Percentiles rank a stretch among this genome's conserved stretches.
Evolutionary conservation across 768 basidiomycete species (phyloP).

Genomic region (Strobilomyces confusus): DNA sequence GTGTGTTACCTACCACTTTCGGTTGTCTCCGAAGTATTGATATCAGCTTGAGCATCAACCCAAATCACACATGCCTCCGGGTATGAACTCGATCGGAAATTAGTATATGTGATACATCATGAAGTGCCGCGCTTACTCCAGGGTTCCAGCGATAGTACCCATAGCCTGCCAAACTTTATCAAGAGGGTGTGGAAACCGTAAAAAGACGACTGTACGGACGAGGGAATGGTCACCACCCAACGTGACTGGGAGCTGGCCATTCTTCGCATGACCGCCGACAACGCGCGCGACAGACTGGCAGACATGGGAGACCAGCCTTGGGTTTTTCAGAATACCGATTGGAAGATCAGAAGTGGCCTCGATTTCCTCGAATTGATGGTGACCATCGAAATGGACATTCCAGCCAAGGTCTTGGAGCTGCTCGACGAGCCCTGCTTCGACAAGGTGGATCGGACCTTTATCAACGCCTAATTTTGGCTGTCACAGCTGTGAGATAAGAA

Average conservation of each 20-base stretch:
- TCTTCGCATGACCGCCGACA: constrained; percentile 71
- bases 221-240: constrained; percentile 96
- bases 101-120: not conserved
- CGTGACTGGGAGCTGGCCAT: constrained; percentile 82
- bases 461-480: constrained; percentile 81
- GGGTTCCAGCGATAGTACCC: constrained; percentile 91
- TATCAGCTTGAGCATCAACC: constrained; percentile 97
- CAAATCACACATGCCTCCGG: constrained; percentile 87
- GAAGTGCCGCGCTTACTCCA: constrained; percentile 47
- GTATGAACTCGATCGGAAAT: constrained; percentile 45
- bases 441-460: constrained; percentile 82
- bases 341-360: constrained; percentile 52
- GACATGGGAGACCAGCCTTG: constrained; percentile 80
- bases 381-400: constrained; percentile 86
- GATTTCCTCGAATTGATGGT: constrained; percentile 83
- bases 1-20: constrained; percentile 50
- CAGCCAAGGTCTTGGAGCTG: constrained; percentile 81
- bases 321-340: constrained; percentile 88
- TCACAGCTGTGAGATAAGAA: constrained; percentile 8
- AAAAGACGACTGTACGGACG: constrained; percentile 39
- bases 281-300: constrained; percentile 71
- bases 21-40: constrained; percentile 86
- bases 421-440: constrained; percentile 77
- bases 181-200: constrained; percentile 4
- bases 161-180: constrained; percentile 50